A percentile compares a stretch with the other conserved stretches of the same genome.
Conservation (phyloP, 441 rosid species). For the Flueggea neowawraea region DNA sequence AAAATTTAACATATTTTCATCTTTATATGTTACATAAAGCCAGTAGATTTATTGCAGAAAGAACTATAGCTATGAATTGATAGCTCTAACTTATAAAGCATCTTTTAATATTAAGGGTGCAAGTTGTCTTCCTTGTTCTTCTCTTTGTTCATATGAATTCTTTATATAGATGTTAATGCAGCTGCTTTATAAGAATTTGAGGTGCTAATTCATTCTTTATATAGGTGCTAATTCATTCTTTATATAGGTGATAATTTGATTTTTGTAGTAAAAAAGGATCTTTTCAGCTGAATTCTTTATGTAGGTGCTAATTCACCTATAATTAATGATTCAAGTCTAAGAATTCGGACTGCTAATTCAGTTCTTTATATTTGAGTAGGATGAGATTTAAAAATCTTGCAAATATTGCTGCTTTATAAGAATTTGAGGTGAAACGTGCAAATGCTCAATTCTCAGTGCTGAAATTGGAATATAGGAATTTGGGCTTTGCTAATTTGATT, state of each 20-base stretch:
- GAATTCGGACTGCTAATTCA: constrained; percentile 1
- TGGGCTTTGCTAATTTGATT: background rate
- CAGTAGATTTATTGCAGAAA: constrained; percentile 76
- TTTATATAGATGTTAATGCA: too few relatives aligned
- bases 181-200: too few relatives aligned
- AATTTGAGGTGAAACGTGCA: too few relatives aligned
- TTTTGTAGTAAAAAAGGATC: too few relatives aligned
- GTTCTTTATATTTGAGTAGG: too few relatives aligned
- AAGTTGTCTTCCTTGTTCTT: constrained; percentile 42
- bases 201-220: too few relatives aligned
- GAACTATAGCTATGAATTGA: constrained; percentile 82
- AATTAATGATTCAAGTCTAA: constrained; percentile 61
- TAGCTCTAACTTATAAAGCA: constrained; percentile 96
- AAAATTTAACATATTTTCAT: background rate
- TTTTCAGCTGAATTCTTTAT: too few relatives aligned
- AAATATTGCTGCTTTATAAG: too few relatives aligned
- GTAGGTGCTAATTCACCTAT: constrained; percentile 70
- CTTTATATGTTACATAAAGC: constrained; percentile 62
- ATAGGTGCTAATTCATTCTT: too few relatives aligned
- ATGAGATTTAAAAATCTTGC: too few relatives aligned
- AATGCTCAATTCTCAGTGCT: too few relatives aligned
- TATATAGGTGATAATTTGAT: too few relatives aligned
- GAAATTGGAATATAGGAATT: constrained; percentile 16
- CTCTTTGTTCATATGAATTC: constrained; percentile 19
- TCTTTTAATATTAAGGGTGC: constrained; percentile 90